Base-by-base conservation (phyloP, 2,329 filamentous ascomycete species). In the Metarhizium robertsii region DNA sequence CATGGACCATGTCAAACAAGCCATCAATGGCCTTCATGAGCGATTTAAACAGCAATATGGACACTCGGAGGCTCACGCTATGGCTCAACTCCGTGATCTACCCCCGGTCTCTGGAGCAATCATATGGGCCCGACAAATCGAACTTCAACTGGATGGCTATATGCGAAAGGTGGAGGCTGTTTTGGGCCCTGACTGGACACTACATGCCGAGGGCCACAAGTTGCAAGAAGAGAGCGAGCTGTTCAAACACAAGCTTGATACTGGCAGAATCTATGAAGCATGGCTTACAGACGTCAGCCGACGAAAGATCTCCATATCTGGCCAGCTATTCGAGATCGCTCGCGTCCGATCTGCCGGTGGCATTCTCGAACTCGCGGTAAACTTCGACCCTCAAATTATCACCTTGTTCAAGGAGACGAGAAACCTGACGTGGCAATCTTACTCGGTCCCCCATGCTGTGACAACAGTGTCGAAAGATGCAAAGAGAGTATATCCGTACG, bases 101-200 rank as follows among this genome's bases (percentile, higher is more conserved):
- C 94, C 94, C 0, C 94, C 95, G 0, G 92, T 99, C 0, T 95
- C 94, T 4, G 95, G 94, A 55, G 92, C 92, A 40, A 96, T 99
- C 62, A 95, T 99, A 53, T 97, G 94, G 88, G 92, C 92, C 29
- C 86, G 90, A 47, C 94, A 99, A 71, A 99, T 99, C 59, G 92
- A 99, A 74, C 85, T 90, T 40, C 94, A 99, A 70, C 83, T 99
- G 10, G 87, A 96, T 66, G 88, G 86, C 11, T 99, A 99, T 71
- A 96, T 99, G 91, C 89, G 91, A 67, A 96, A 96, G 71, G 92
- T 99, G n/a, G 95, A 97, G 69, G 90, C 96, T 62, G 94, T 99
- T 42, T 82, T 99, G 25, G 94, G 94, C 52, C 86, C 89, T 55
- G 91, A 96, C 62, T 99, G 94, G 94, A 86, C 88, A 54, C 77